A percentile compares a stretch with the other conserved stretches of the same genome.
These are phyloP conservation scores for Colletotrichum salicis DNA, from an alignment of 2,329 filamentous ascomycete genomes.

Conservation along the genomic window DNA sequence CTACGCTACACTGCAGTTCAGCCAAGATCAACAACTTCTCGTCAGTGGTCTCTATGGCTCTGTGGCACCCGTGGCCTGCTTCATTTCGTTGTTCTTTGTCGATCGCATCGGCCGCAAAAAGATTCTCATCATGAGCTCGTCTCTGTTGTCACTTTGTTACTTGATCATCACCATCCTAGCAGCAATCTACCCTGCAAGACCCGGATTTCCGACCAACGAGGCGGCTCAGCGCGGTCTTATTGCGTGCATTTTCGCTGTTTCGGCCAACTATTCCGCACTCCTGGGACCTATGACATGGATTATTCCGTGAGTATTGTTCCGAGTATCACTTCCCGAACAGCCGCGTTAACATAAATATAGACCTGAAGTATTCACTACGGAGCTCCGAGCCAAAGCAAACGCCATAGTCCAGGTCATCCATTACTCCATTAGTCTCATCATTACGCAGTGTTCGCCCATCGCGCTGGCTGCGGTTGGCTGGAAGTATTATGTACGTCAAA, in stretches of 20 bases:
- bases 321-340: too few relatives aligned
- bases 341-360: conserved; percentile 1
- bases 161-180: conserved; percentile 52
- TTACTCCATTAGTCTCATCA: conserved; percentile 52
- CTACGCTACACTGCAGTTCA: conserved; percentile 52
- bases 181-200: conserved; percentile 48
- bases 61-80: conserved; percentile 49
- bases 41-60: conserved; percentile 53
- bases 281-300: conserved; percentile 55
- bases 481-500: conserved; percentile 50
- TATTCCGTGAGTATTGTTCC: conserved; percentile 47
- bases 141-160: conserved; percentile 49
- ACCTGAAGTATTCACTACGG: conserved; percentile 54
- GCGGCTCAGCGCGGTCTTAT: conserved; percentile 51
- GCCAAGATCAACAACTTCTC: conserved; percentile 49
- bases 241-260: conserved; percentile 53
- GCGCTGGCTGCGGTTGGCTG: conserved; percentile 50
- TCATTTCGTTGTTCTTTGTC: conserved; percentile 51
- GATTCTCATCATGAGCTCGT: conserved; percentile 50
- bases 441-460: conserved; percentile 54
- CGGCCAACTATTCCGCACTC: conserved; percentile 49
- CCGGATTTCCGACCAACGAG: conserved; percentile 48
- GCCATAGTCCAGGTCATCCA: conserved; percentile 53
- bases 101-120: conserved; percentile 49
- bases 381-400: conserved; percentile 53